These are phyloP conservation scores for Alnus rubra DNA, from an alignment of 306 rosid genomes.

Conservation along the genomic window DNA sequence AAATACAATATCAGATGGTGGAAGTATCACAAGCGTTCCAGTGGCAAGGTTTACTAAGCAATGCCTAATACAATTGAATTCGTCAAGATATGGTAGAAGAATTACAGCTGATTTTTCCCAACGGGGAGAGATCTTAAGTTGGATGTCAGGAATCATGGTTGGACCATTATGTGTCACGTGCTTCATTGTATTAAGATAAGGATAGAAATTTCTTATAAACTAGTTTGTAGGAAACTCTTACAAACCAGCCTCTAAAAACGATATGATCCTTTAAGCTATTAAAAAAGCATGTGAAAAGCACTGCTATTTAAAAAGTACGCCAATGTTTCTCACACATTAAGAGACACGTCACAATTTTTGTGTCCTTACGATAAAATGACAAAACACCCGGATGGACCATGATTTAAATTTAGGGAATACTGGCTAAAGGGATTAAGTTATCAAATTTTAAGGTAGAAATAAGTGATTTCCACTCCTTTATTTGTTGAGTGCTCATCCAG, in stretches of 20 bases:
- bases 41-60: not conserved
- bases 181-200: not conserved
- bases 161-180: not conserved
- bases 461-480: not conserved
- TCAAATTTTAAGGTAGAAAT: not conserved
- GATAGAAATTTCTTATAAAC: too few relatives aligned
- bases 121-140: not conserved
- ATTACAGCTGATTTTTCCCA: not conserved
- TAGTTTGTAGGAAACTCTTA: too few relatives aligned
- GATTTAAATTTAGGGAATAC: not conserved
- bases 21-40: not conserved
- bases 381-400: not conserved
- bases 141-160: not conserved
- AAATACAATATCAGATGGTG: not conserved
- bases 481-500: not conserved
- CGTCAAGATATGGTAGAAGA: not conserved
- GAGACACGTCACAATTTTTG: too few relatives aligned
- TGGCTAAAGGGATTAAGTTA: not conserved
- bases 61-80: not conserved
- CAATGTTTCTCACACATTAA: too few relatives aligned
- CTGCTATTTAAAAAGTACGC: too few relatives aligned
- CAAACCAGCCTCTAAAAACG: too few relatives aligned
- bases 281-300: too few relatives aligned
- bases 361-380: not conserved
- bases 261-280: too few relatives aligned